Percentiles rank a stretch among this genome's conserved stretches.
These are phyloP conservation scores for Phytopythium helicoides DNA, from an alignment of 352 stramenopile species.

Conservation along the genomic window DNA sequence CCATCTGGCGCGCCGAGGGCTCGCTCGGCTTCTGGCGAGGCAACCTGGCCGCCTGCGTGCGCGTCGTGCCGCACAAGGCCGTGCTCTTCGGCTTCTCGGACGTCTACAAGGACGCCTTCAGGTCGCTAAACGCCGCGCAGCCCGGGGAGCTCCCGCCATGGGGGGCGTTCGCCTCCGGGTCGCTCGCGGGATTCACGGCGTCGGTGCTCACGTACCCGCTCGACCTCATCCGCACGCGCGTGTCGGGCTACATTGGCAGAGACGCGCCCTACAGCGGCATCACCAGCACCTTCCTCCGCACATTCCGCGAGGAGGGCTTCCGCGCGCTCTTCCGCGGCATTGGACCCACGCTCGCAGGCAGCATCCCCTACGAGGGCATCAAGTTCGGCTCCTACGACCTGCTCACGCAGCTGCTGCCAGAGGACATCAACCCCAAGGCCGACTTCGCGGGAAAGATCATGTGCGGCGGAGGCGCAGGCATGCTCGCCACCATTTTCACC, in stretches of 20 bases:
- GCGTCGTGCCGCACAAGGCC: conserved; percentile 77
- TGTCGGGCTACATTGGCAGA: conserved; percentile 70
- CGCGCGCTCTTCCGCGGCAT: conserved; percentile 69
- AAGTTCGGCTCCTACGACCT: conserved; percentile 83
- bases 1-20: conserved; percentile 59
- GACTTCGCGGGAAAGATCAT: conserved; percentile 69
- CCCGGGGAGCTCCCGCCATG: conserved; percentile 36
- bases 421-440: conserved; percentile 56
- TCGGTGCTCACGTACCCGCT: conserved; percentile 86
- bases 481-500: conserved; percentile 84
- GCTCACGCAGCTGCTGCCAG: conserved; percentile 47
- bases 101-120: conserved; percentile 83
- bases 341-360: conserved; percentile 63
- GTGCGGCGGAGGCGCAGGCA: conserved; percentile 72
- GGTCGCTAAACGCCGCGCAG: conserved; percentile 19
- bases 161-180: conserved; percentile 67
- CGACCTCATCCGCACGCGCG: conserved; percentile 78
- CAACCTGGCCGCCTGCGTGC: conserved; percentile 72
- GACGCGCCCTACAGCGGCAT: conserved; percentile 75
- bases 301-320: conserved; percentile 65
- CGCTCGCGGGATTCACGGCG: conserved; percentile 78
- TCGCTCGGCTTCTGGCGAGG: conserved; percentile 71
- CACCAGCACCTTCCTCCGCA: conserved; percentile 59
- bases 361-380: conserved; percentile 79
- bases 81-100: conserved; percentile 86